These are phyloP conservation scores for Daldinia grandis DNA, from an alignment of 495 filamentous ascomycete species.

Conservation along the genomic window DNA sequence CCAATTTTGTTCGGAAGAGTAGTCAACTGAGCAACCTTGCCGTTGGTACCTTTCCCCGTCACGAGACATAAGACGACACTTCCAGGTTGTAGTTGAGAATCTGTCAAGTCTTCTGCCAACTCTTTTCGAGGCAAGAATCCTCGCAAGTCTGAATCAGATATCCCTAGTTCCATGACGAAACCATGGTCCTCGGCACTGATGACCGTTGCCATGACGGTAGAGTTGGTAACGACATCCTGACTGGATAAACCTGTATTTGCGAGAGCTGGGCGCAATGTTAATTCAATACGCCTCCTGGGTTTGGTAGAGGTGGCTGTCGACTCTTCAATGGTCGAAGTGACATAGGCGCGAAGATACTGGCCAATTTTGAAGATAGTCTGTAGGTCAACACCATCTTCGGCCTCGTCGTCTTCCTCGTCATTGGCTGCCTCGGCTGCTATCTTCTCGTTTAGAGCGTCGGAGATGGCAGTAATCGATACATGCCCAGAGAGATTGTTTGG, in stretches of 20 bases:
- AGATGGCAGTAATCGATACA: constrained; percentile 89
- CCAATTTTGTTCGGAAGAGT: constrained; percentile 72
- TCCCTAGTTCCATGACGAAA: constrained; percentile 88
- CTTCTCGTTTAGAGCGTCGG: constrained; percentile 65
- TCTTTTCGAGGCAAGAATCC: constrained; percentile 94
- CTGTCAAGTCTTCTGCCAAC: constrained; percentile 69
- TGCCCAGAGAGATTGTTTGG: constrained; percentile 94
- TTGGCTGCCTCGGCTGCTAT: constrained; percentile 69
- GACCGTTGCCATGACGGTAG: constrained; percentile 85
- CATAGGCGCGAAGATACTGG: constrained; percentile 87
- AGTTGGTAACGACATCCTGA: constrained; percentile 73
- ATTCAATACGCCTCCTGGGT: constrained; percentile 80
- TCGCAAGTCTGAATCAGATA: constrained; percentile 69
- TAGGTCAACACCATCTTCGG: constrained; percentile 70
- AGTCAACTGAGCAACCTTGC: constrained; percentile 87
- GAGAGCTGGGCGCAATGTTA: constrained; percentile 78
- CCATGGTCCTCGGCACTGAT: constrained; percentile 94
- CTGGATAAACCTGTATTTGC: constrained; percentile 77
- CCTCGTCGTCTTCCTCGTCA: constrained; percentile 60
- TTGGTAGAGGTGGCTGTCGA: constrained; percentile 58
- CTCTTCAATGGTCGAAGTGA: constrained; percentile 76
- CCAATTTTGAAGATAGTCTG: constrained; percentile 79
- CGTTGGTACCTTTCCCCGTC: constrained; percentile 75
- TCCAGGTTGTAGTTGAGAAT: constrained; percentile 69
- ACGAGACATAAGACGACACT: constrained; percentile 84